These are phyloP conservation scores for Pseudocercospora macadamiae DNA, from an alignment of 2,329 filamentous ascomycete genomes.

Conservation along the genomic window DNA sequence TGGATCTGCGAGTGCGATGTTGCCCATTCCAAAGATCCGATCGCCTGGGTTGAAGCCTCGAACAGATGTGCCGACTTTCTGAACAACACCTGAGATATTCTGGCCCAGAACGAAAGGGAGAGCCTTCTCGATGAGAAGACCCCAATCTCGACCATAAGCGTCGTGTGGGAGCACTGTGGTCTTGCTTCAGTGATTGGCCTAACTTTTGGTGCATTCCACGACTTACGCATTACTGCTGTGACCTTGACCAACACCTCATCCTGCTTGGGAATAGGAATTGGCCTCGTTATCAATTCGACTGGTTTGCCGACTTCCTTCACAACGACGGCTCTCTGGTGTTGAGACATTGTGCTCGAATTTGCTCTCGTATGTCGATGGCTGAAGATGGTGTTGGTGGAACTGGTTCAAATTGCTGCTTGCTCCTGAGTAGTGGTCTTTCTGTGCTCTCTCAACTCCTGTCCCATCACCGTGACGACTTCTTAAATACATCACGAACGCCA, in stretches of 20 bases:
- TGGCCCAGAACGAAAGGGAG: constrained; percentile 11
- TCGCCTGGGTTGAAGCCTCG: constrained; percentile 2
- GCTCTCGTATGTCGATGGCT: too few relatives aligned
- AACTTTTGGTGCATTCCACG: neutral
- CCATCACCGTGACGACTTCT: too few relatives aligned
- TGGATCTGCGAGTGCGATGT: neutral
- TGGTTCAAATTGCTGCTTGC: too few relatives aligned
- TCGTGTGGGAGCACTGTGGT: constrained; percentile 17
- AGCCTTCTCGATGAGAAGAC: constrained; percentile 12
- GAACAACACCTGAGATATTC: constrained; percentile 12
- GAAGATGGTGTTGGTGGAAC: too few relatives aligned
- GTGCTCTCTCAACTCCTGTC: too few relatives aligned
- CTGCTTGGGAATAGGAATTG: constrained; percentile 9
- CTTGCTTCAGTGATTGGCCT: neutral
- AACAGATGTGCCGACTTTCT: constrained; percentile 3
- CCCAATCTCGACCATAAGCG: constrained; percentile 18
- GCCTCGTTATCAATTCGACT: constrained; percentile 3
- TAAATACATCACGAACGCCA: too few relatives aligned
- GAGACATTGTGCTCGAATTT: neutral
- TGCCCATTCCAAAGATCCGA: constrained; percentile 2
- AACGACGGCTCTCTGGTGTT: constrained; percentile 16
- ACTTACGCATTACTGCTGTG: constrained; percentile 13
- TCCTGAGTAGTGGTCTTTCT: too few relatives aligned
- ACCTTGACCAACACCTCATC: constrained; percentile 17
- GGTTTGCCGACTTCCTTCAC: constrained; percentile 11